A percentile compares a stretch with the other conserved stretches of the same genome.
phyloP scores from a whole-genome alignment of 2,329 filamentous ascomycete genomes.

The Pleurostoma richardsiae region DNA sequence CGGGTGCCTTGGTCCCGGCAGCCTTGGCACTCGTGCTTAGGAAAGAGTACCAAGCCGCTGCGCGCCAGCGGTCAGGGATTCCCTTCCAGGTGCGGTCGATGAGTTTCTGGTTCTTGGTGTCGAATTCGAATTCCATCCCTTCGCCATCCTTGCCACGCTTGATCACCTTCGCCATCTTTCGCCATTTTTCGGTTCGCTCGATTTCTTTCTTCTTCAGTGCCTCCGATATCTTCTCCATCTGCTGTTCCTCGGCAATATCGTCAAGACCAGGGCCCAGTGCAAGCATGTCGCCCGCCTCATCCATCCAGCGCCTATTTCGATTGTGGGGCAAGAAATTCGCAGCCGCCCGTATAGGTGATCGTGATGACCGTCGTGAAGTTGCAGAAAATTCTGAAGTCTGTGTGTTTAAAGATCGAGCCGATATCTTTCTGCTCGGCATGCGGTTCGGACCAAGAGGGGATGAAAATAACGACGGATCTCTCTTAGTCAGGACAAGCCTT shows the following conservation, averaged over 20 bases:
- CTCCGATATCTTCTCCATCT: conserved; percentile 46
- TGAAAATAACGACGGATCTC: conserved; percentile 24
- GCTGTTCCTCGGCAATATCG: conserved; percentile 51
- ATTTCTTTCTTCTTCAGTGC: conserved; percentile 58
- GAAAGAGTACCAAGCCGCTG: conserved; percentile 93
- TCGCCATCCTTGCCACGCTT: conserved; percentile 45
- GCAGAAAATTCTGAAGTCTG: conserved; percentile 48
- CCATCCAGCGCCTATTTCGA: conserved; percentile 54
- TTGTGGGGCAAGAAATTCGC: conserved; percentile 57
- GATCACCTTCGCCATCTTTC: conserved; percentile 57
- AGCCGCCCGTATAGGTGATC: conserved; percentile 51
- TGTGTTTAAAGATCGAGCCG: conserved; percentile 54
- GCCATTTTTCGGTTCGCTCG: conserved; percentile 61
- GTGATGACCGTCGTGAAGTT: conserved; percentile 46
- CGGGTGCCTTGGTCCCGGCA: conserved; percentile 56
- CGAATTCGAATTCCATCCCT: conserved; percentile 71
- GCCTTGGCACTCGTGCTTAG: conserved; percentile 70
- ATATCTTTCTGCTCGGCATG: conserved; percentile 48
- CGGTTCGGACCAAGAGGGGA: conserved; percentile 31
- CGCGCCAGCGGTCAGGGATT: conserved; percentile 92
- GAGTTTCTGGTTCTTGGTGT: conserved; percentile 75
- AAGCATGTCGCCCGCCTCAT: conserved; percentile 64
- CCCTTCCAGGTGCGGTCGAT: conserved; percentile 95
- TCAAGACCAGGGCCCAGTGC: conserved; percentile 52
- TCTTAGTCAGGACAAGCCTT: conserved; percentile 40